Conservation (phyloP, 2,329 filamentous ascomycete genomes). For the Neonectria neomacrospora region DNA sequence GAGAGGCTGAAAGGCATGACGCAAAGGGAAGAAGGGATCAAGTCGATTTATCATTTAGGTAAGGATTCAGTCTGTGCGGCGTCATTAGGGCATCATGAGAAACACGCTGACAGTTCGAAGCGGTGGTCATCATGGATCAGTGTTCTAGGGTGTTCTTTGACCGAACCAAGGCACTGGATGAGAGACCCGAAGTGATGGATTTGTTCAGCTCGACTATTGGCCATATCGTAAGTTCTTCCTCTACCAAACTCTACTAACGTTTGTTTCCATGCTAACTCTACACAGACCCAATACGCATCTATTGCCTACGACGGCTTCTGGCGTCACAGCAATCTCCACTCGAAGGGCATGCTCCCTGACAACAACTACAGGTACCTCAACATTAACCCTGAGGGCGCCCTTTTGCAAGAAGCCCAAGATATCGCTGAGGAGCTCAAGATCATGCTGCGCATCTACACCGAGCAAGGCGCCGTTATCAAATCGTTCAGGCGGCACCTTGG, state of each 20-base stretch:
- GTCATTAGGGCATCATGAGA: not conserved
- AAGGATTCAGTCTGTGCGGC: no score
- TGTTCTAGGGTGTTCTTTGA: constrained; percentile 56
- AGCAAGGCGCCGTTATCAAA: no score
- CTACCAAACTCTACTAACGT: not conserved
- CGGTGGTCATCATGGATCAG: constrained; percentile 55
- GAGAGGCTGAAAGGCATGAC: constrained; percentile 40
- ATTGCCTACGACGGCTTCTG: constrained; percentile 2
- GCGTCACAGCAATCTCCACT: not conserved
- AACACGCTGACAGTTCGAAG: not conserved
- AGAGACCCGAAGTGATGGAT: constrained; percentile 15
- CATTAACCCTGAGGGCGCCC: constrained; percentile 11
- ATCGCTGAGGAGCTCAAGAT: constrained; percentile 8
- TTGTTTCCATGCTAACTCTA: not conserved
- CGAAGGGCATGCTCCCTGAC: not conserved
- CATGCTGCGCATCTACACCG: no score
- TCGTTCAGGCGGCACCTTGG: no score
- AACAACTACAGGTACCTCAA: not conserved
- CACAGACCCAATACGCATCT: constrained; percentile 5
- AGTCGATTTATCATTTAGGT: constrained; percentile 42
- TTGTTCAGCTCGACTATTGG: constrained; percentile 7
- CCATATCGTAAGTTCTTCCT: not conserved
- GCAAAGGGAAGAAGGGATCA: constrained; percentile 41
- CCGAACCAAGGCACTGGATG: constrained; percentile 41
- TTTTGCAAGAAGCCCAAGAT: constrained; percentile 5